Percentiles rank a stretch among this genome's conserved stretches.
These are phyloP conservation scores for Acephala macrosclerotiorum DNA, from an alignment of 2,329 filamentous ascomycete species.

Conservation along the genomic window DNA sequence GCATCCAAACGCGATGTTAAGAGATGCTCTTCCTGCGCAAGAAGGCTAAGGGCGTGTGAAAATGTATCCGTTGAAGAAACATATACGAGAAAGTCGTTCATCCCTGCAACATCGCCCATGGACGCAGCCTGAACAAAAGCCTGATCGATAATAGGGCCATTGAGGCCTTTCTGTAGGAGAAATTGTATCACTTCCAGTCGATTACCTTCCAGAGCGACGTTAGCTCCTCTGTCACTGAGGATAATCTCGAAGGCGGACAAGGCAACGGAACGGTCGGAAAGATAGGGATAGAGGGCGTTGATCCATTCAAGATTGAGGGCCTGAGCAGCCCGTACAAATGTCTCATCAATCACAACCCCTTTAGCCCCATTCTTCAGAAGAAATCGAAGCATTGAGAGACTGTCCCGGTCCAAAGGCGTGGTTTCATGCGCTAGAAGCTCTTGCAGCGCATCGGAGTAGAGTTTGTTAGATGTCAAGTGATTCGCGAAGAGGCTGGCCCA, in stretches of 20 bases:
- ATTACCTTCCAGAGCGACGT: neutral
- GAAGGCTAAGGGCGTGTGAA: slow-evolving; percentile 1
- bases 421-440: slow-evolving; percentile 3
- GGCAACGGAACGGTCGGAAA: slow-evolving; percentile 11
- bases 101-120: slow-evolving; percentile 1
- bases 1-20: slow-evolving; percentile 9
- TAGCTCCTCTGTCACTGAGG: neutral
- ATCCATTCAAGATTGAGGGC: slow-evolving; percentile 9
- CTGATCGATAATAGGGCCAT: slow-evolving; percentile 2
- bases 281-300: slow-evolving; percentile 1
- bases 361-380: slow-evolving; percentile 10
- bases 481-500: slow-evolving; percentile 7
- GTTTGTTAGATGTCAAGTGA: slow-evolving; percentile 10
- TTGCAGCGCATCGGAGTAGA: slow-evolving; percentile 13
- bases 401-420: slow-evolving; percentile 1
- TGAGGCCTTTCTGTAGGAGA: slow-evolving; percentile 9
- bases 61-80: slow-evolving; percentile 13
- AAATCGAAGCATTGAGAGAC: slow-evolving; percentile 6
- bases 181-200: slow-evolving; percentile 12
- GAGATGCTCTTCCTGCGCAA: slow-evolving; percentile 3
- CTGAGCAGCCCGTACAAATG: slow-evolving; percentile 2
- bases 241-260: slow-evolving; percentile 9
- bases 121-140: slow-evolving; percentile 10
- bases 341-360: slow-evolving; percentile 2
- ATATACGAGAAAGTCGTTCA: slow-evolving; percentile 4